A percentile compares a stretch with the other conserved stretches of the same genome.
Conservation (phyloP, 768 basidiomycete species). For the Phlebiopsis flavidoalba region DNA sequence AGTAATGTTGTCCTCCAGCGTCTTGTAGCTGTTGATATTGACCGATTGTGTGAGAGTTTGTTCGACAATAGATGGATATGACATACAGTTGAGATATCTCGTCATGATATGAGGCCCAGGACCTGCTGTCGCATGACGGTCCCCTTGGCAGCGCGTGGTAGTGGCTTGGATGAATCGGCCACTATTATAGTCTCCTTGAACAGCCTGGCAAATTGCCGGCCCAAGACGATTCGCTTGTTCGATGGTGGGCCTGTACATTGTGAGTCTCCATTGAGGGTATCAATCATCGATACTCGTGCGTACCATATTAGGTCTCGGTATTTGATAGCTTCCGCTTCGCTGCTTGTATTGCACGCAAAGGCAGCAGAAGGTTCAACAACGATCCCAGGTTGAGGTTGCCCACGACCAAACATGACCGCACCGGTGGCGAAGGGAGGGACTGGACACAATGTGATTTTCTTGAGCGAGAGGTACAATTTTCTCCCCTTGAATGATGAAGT, state of each 20-base stretch:
- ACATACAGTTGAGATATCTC: slow-evolving; percentile 14
- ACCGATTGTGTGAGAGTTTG: not conserved
- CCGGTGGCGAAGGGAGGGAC: not conserved
- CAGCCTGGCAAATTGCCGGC: slow-evolving; percentile 18
- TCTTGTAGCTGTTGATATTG: slow-evolving; percentile 7
- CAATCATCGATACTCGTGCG: not conserved
- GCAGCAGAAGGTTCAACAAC: slow-evolving; percentile 9
- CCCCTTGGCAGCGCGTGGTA: slow-evolving; percentile 17
- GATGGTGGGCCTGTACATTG: slow-evolving; percentile 11
- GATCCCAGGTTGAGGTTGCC: slow-evolving; percentile 9
- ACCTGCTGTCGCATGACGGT: slow-evolving; percentile 13
- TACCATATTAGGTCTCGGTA: slow-evolving; percentile 1
- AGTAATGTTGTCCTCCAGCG: slow-evolving; percentile 7
- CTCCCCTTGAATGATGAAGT: too few species aligned
- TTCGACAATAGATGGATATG: not conserved
- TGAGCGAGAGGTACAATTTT: slow-evolving; percentile 3
- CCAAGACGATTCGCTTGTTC: slow-evolving; percentile 18
- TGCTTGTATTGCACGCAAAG: not conserved
- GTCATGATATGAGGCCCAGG: slow-evolving; percentile 3
- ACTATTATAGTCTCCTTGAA: slow-evolving; percentile 24
- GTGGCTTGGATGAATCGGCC: slow-evolving; percentile 12
- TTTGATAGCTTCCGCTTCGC: not conserved
- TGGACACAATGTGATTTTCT: not conserved
- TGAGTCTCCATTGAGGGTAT: too few species aligned
- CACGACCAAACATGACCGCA: slow-evolving; percentile 12